Percentiles rank a stretch among this genome's conserved stretches.
Evolutionary conservation across 2,329 filamentous ascomycete genomes (phyloP).

Genomic region (Aphanoascus verrucosus): DNA sequence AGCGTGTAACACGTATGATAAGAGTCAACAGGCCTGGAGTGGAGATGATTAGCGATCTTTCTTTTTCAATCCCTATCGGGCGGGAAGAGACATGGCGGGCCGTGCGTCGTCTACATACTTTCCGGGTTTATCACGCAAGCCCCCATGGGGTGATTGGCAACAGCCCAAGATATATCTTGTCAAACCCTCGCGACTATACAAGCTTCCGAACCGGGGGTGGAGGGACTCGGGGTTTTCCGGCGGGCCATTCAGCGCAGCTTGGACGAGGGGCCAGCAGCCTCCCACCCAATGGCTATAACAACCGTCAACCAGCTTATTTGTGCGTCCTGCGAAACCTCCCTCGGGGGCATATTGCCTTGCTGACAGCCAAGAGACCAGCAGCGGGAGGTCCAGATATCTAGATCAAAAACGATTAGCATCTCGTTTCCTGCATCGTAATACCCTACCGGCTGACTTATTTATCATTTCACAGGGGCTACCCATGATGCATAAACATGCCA

Average conservation of each 20-base stretch:
- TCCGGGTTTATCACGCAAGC: slow-evolving; percentile 85
- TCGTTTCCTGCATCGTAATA: slow-evolving; percentile 4
- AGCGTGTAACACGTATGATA: slow-evolving; percentile 93
- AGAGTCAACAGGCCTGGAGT: slow-evolving; percentile 59
- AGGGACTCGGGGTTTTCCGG: slow-evolving; percentile 22
- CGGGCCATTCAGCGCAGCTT: slow-evolving; percentile 59
- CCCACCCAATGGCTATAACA: slow-evolving; percentile 99
- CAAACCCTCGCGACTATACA: slow-evolving; percentile 75
- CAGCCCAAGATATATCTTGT: slow-evolving; percentile 83
- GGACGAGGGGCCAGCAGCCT: slow-evolving; percentile 82
- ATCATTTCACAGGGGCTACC: slow-evolving; percentile 67
- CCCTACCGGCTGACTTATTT: slow-evolving; percentile 47
- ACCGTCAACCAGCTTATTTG: slow-evolving; percentile 95
- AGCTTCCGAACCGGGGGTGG: slow-evolving; percentile 23
- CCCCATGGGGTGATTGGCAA: slow-evolving; percentile 68
- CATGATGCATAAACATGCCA: slow-evolving; percentile 79
- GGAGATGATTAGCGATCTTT: slow-evolving; percentile 1
- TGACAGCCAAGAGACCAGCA: slow-evolving; percentile 77
- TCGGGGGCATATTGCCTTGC: slow-evolving; percentile 82
- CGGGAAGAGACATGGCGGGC: background rate
- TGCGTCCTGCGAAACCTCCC: slow-evolving; percentile 83
- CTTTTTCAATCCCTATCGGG: background rate
- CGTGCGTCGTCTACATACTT: slow-evolving; percentile 48
- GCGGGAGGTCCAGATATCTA: slow-evolving; percentile 65
- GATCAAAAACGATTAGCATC: slow-evolving; percentile 16